Percentiles rank a stretch among this genome's conserved stretches.
These are phyloP conservation scores for Remersonia thermophila DNA, from an alignment of 2,329 filamentous ascomycete genomes.

Conservation along the genomic window DNA sequence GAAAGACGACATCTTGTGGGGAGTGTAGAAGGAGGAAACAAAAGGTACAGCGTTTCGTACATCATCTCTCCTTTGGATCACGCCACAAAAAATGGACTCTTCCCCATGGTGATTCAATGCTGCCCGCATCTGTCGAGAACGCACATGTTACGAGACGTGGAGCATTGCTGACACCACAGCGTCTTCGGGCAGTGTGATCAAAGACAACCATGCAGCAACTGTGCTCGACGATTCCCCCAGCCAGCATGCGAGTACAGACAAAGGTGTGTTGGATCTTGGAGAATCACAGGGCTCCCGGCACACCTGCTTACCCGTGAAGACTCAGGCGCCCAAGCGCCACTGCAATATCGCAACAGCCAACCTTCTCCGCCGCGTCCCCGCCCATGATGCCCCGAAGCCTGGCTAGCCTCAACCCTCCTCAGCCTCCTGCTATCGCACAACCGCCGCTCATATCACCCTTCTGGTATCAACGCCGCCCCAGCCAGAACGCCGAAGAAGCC, in stretches of 20 bases:
- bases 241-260: conserved; percentile 36
- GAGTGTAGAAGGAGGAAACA: conserved; percentile 41
- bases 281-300: conserved; percentile 1
- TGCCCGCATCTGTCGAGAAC: too few relatives aligned
- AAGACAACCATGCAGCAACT: conserved; percentile 41
- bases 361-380: conserved; percentile 17
- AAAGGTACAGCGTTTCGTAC: conserved; percentile 26
- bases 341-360: conserved; percentile 13
- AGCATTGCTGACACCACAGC: conserved; percentile 1
- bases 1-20: conserved; percentile 32
- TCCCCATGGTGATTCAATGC: background rate
- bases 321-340: conserved; percentile 14
- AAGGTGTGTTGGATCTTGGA: conserved; percentile 10
- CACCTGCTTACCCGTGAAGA: background rate
- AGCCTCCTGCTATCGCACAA: conserved; percentile 4
- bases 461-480: conserved; percentile 9
- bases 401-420: conserved; percentile 10
- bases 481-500: conserved; percentile 5
- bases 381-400: conserved; percentile 3
- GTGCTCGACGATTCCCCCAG: conserved; percentile 38
- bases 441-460: conserved; percentile 1
- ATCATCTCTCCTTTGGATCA: background rate
- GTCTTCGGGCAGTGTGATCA: conserved; percentile 35
- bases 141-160: background rate
- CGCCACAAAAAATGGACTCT: background rate